phyloP scores from a whole-genome alignment of 768 basidiomycete species.

The Gloeophyllum trabeum region DNA sequence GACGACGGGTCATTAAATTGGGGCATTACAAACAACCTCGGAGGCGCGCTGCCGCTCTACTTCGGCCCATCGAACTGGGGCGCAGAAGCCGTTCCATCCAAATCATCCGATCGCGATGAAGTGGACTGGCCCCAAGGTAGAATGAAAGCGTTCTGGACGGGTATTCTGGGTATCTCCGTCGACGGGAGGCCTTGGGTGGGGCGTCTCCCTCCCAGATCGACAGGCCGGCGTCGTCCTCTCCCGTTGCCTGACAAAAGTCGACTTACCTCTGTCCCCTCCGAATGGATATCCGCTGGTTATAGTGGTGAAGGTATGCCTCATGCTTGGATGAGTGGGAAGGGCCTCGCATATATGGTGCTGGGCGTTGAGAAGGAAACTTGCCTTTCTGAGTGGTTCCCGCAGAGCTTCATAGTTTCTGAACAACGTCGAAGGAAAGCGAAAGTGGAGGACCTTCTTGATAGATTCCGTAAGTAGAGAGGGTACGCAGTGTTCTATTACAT shows the following conservation, averaged over 20 bases:
- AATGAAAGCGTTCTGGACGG: constrained; percentile 51
- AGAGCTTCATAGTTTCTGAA: constrained; percentile 33
- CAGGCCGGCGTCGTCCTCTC: constrained; percentile 26
- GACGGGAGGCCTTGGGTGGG: constrained; percentile 66
- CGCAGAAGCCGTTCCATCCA: constrained; percentile 18
- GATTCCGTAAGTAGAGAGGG: no score
- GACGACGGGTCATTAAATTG: constrained; percentile 25
- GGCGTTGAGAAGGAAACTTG: constrained; percentile 22
- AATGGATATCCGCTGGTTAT: constrained; percentile 67
- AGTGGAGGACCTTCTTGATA: constrained; percentile 21
- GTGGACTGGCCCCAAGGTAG: constrained; percentile 29
- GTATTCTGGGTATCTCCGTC: constrained; percentile 48
- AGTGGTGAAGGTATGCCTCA: constrained; percentile 68
- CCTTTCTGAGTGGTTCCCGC: constrained; percentile 36
- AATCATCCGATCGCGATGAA: constrained; percentile 5
- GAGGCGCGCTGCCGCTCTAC: constrained; percentile 39
- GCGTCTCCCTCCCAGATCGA: constrained; percentile 36
- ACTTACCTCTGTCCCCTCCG: constrained; percentile 30
- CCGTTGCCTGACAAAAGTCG: background rate
- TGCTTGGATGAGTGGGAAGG: constrained; percentile 52
- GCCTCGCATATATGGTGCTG: constrained; percentile 49
- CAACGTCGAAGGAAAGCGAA: constrained; percentile 34
- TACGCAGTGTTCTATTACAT: no score
- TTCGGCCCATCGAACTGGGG: constrained; percentile 39
- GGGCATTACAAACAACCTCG: constrained; percentile 28